Evolutionary conservation across 2,329 filamentous ascomycete genomes (phyloP).

Genomic region (Zymoseptoria ardabiliae): DNA sequence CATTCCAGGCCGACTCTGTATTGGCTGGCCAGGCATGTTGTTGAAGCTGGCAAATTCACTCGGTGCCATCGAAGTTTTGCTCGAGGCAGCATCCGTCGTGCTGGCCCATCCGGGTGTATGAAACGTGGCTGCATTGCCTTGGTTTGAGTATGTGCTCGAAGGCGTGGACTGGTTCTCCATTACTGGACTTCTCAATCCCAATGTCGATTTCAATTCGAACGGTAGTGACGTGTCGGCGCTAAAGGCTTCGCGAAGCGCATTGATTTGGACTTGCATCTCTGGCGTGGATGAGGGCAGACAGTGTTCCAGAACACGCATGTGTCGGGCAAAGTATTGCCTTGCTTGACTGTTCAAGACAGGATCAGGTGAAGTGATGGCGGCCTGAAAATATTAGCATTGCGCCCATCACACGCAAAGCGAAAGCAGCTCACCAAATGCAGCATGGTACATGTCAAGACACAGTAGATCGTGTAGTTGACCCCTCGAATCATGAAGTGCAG

Average conservation of each 20-base stretch:
- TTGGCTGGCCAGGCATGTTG: constrained; percentile 8
- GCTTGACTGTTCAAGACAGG: constrained; percentile 79
- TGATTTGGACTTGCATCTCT: constrained; percentile 83
- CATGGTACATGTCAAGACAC: constrained; percentile 82
- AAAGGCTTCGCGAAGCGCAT: constrained; percentile 82
- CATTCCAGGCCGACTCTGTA: constrained; percentile 12
- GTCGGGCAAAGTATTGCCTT: constrained; percentile 79
- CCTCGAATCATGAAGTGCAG: constrained; percentile 88
- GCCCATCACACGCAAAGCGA: background rate
- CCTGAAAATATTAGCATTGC: constrained; percentile 36
- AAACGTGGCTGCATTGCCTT: constrained; percentile 7
- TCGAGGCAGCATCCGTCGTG: constrained; percentile 13
- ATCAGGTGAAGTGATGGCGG: constrained; percentile 88
- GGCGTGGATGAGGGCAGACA: constrained; percentile 75
- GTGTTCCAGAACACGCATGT: constrained; percentile 87
- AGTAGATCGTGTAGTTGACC: constrained; percentile 93
- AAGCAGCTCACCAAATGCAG: constrained; percentile 70
- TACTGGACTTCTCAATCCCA: constrained; percentile 60
- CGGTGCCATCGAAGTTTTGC: constrained; percentile 19
- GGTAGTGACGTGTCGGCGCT: constrained; percentile 77
- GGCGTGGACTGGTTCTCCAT: constrained; percentile 33
- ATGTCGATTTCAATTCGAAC: constrained; percentile 81
- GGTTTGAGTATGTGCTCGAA: constrained; percentile 11
- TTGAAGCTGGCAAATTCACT: constrained; percentile 22
- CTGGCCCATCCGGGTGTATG: constrained; percentile 15